These are phyloP conservation scores for Lyophyllum atratum DNA, from an alignment of 768 basidiomycete genomes.

Conservation along the genomic window DNA sequence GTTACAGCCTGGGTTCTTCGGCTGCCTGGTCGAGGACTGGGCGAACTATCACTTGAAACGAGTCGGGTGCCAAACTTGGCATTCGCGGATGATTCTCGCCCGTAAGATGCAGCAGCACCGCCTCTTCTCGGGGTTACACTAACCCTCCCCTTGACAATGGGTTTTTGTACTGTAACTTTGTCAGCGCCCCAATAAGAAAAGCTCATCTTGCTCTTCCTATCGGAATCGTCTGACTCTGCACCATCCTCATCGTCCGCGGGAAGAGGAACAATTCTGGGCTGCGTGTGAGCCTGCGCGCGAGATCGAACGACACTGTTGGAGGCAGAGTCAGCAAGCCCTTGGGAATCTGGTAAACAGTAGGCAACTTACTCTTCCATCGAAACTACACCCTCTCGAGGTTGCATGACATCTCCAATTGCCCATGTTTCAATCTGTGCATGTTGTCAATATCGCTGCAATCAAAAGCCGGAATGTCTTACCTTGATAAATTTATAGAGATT, in stretches of 20 bases:
- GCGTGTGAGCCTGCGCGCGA: constrained; percentile 58
- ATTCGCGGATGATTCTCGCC: constrained; percentile 82
- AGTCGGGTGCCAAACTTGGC: constrained; percentile 92
- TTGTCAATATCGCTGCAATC: constrained; percentile 4
- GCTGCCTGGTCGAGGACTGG: constrained; percentile 57
- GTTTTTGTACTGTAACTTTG: constrained; percentile 85
- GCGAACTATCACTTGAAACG: constrained; percentile 59
- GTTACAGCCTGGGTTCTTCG: constrained; percentile 56
- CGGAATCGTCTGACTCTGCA: constrained; percentile 79
- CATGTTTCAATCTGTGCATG: constrained; percentile 76
- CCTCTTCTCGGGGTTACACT: constrained; percentile 44
- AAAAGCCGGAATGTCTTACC: constrained; percentile 40
- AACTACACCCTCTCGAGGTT: constrained; percentile 79
- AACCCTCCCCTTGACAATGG: constrained; percentile 53
- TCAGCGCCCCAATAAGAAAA: constrained; percentile 95
- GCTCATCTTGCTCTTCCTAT: constrained; percentile 91
- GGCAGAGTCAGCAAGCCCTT: constrained; percentile 9
- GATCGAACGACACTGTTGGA: constrained; percentile 66
- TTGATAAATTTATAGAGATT: constrained; percentile 95
- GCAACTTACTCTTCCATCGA: constrained; percentile 86
- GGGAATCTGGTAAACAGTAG: background rate
- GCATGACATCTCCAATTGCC: constrained; percentile 76
- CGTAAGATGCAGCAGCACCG: constrained; percentile 57
- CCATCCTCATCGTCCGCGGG: constrained; percentile 62
- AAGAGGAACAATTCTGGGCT: constrained; percentile 69